Evolutionary conservation across 176 grass and related monocot species (phyloP), one percentile per base, ranked within the genome.

Genomic region (Coix lacrymajobi): DNA sequence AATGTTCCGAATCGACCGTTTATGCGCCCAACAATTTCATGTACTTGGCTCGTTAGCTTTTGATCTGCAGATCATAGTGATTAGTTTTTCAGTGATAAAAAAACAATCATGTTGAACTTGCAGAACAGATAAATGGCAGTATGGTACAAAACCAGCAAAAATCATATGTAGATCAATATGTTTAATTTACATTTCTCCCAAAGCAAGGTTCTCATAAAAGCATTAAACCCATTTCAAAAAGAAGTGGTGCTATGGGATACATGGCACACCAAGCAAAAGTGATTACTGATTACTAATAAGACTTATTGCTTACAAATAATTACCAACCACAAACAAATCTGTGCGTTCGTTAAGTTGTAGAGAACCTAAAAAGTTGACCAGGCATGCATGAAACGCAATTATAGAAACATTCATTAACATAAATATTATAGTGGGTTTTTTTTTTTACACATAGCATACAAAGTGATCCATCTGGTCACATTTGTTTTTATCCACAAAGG

Each of bases 1-100:
- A 99, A 61, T 66, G 96, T 99, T 85, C 96, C 96, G 85, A 99
- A 99, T 69, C 96, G 93, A 44, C 96, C 96, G 79, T 99, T 99
- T 85, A 99, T 99, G 40, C 96, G 93, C 26, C 96, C 96, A 84
- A 99, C 96, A 88, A 99, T 99, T 92, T 99, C 96, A 66, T 99
- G 96, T 20, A 99, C 96, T 73, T 99, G 96, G 70, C 96, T 99
- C 6, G 96, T 99, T 76, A 99, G 89, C 87, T 96, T 99, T 90
- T 99, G 96, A 93, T 99, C 96, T 99, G 78, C 73, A 79, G 17
- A 86, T 76, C 36, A 73, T 66, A 92, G 14, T 25, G 64, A 44
- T 19, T 56, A 73, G 61, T 66, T 73, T 67, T 13, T 88, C 52
- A 46, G 7, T 38, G 29, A 66, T 16, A 30, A 86, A 9, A 9